phyloP scores from a whole-genome alignment of 1,284 basidiomycete genomes.

The Naganishia cerealis region DNA sequence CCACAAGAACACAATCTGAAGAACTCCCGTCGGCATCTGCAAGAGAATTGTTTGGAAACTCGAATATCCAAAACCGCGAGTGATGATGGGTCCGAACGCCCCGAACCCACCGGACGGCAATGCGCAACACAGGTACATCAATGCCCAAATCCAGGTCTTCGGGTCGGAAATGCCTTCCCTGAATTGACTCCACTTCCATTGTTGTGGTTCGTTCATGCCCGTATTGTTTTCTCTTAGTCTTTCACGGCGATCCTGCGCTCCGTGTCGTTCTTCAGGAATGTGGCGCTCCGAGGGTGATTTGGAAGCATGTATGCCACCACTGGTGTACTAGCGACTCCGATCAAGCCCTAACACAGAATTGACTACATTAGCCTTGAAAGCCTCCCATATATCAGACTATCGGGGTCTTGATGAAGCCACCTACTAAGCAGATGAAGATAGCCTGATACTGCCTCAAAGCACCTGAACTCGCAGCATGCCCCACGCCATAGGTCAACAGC shows the following conservation, averaged over 20 bases:
- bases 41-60: conserved; percentile 43
- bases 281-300: conserved; percentile 48
- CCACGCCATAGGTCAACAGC: conserved; percentile 47
- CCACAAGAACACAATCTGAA: conserved; percentile 57
- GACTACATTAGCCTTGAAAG: conserved; percentile 53
- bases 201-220: conserved; percentile 45
- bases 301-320: conserved; percentile 55
- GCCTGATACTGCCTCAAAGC: conserved; percentile 48
- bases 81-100: conserved; percentile 49
- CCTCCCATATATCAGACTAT: conserved; percentile 17
- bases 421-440: conserved; percentile 58
- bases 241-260: conserved; percentile 50
- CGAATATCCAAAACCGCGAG: conserved; percentile 46
- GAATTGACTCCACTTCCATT: conserved; percentile 51
- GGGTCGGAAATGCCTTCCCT: conserved; percentile 49
- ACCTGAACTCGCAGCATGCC: conserved; percentile 29
- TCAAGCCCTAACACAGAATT: conserved; percentile 58
- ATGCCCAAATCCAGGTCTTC: conserved; percentile 38
- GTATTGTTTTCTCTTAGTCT: conserved; percentile 52
- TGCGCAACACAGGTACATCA: conserved; percentile 47
- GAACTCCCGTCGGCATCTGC: conserved; percentile 57
- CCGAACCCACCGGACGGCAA: conserved; percentile 51
- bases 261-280: conserved; percentile 46
- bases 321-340: conserved; percentile 40
- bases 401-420: conserved; percentile 9